Percentiles rank a stretch among this genome's conserved stretches.
These are phyloP conservation scores for Kingdonia uniflora DNA, from an alignment of 164 flowering plant genomes.

Conservation along the genomic window DNA sequence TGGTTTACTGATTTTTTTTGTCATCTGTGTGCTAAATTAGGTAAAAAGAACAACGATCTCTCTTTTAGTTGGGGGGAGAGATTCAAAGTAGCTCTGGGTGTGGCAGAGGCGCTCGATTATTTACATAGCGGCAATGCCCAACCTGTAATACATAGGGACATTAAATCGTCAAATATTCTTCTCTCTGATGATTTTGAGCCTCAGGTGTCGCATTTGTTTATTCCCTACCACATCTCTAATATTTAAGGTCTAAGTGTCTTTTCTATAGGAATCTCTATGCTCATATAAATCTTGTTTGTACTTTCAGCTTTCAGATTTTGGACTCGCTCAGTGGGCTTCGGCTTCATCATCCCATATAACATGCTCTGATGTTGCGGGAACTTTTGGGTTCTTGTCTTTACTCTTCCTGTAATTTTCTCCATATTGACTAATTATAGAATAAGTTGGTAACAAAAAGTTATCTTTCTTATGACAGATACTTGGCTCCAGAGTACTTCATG, in stretches of 20 bases:
- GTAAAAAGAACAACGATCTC: constrained; percentile 26
- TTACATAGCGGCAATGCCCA: constrained; percentile 44
- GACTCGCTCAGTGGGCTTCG: constrained; percentile 84
- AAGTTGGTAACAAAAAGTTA: constrained; percentile 1
- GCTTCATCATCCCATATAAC: constrained; percentile 46
- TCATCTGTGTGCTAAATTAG: constrained; percentile 16
- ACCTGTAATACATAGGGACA: constrained; percentile 90
- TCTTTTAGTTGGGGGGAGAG: constrained; percentile 76
- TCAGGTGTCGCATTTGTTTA: constrained; percentile 27
- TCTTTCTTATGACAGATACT: constrained; percentile 44
- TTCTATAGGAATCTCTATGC: neutral
- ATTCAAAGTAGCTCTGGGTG: constrained; percentile 78
- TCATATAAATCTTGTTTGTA: constrained; percentile 7
- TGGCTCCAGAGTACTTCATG: constrained; percentile 99
- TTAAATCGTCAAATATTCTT: constrained; percentile 90
- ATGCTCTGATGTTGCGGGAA: constrained; percentile 88
- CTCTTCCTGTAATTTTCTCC: neutral
- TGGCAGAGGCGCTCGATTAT: constrained; percentile 87
- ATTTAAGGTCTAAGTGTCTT: too few species aligned
- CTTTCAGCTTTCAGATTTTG: constrained; percentile 88
- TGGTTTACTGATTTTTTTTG: neutral
- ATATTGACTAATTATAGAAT: neutral
- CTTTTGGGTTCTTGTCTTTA: constrained; percentile 65
- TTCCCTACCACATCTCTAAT: neutral
- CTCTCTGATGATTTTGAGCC: constrained; percentile 90